Evolutionary conservation across 768 basidiomycete species (phyloP).

Genomic region (Lactarius sp.): DNA sequence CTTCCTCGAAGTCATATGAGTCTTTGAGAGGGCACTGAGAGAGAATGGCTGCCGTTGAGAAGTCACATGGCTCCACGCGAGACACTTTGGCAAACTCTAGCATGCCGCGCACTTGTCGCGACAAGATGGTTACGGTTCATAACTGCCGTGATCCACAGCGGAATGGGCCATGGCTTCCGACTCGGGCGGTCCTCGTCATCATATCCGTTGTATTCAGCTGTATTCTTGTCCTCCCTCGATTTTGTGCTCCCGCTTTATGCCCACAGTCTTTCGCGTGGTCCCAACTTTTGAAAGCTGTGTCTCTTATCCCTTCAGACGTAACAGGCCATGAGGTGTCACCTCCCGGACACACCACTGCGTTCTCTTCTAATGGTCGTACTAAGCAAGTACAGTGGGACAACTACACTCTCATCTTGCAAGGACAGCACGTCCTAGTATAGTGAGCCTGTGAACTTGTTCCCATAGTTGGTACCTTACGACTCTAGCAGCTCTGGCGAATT

Average conservation of each 20-base stretch:
- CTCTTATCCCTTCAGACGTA: background rate
- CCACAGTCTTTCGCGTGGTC: background rate
- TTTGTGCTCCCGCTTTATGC: background rate
- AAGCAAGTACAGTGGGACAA: slow-evolving; percentile 25
- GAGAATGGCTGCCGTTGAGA: background rate
- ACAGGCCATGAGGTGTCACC: background rate
- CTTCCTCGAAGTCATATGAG: background rate
- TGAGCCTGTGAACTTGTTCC: background rate
- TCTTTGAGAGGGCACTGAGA: background rate
- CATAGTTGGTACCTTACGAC: background rate
- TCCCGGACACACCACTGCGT: background rate
- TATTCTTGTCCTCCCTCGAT: background rate
- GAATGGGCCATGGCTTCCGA: slow-evolving; percentile 1
- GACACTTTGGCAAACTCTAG: background rate
- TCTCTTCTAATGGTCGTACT: slow-evolving; percentile 20
- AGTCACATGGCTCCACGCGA: background rate
- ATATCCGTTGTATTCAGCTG: background rate
- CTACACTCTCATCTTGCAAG: slow-evolving; percentile 24
- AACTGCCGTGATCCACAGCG: background rate
- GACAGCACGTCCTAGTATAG: slow-evolving; percentile 19
- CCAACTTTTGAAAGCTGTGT: background rate
- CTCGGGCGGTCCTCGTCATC: background rate
- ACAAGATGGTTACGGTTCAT: background rate
- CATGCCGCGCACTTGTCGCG: background rate
- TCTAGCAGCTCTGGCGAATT: slow-evolving; percentile 71